Evolutionary conservation across 2,329 filamentous ascomycete species (phyloP).

Genomic region (Fusarium pseudograminearum): DNA sequence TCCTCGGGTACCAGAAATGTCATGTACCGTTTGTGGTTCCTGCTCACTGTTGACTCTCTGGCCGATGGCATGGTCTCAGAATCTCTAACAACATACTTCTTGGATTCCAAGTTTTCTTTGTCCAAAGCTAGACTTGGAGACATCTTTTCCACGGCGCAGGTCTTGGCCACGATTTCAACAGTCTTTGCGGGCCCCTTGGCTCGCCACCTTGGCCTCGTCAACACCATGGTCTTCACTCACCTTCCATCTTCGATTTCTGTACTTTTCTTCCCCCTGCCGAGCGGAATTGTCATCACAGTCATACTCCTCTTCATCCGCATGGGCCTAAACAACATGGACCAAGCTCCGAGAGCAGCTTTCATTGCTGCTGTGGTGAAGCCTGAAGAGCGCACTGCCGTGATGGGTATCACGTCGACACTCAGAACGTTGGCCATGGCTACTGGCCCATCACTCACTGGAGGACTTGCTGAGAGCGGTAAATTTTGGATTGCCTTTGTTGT

Average conservation of each 20-base stretch:
- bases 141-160: conserved; percentile 65
- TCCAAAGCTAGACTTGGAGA: conserved; percentile 70
- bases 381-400: conserved; percentile 75
- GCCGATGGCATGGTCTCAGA: conserved; percentile 74
- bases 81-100: conserved; percentile 68
- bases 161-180: conserved; percentile 66
- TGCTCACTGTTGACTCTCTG: conserved; percentile 72
- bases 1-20: conserved; percentile 67
- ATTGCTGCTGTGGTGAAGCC: conserved; percentile 75
- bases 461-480: conserved; percentile 62
- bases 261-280: conserved; percentile 68
- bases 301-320: conserved; percentile 69
- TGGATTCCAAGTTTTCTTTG: conserved; percentile 67
- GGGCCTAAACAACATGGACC: conserved; percentile 76
- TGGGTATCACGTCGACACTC: conserved; percentile 74
- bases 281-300: conserved; percentile 63
- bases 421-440: conserved; percentile 69
- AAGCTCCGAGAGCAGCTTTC: conserved; percentile 73
- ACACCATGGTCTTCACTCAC: conserved; percentile 74
- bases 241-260: conserved; percentile 72
- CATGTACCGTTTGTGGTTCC: conserved; percentile 74
- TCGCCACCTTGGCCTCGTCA: conserved; percentile 69
- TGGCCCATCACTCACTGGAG: conserved; percentile 67
- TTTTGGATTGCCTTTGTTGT: conserved; percentile 74
- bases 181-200: conserved; percentile 69